A percentile compares a stretch with the other conserved stretches of the same genome.
These are phyloP conservation scores for Exidia glandulosa DNA, from an alignment of 768 basidiomycete genomes.

Conservation along the genomic window DNA sequence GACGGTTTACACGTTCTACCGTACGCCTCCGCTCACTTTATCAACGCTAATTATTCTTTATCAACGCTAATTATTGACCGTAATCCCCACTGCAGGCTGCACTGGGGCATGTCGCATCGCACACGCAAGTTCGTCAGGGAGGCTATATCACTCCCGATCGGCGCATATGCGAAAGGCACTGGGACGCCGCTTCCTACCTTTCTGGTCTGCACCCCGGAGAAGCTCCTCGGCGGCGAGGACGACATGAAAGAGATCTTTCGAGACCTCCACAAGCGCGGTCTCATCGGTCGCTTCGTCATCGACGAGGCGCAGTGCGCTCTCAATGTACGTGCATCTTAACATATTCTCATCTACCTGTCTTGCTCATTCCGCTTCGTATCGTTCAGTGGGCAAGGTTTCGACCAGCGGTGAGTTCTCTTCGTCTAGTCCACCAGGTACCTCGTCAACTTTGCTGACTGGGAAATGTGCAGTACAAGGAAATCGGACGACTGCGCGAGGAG, in stretches of 20 bases:
- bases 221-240: not conserved
- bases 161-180: too few relatives aligned
- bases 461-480: not conserved
- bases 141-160: too few relatives aligned
- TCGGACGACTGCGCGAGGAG: not conserved
- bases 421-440: not conserved
- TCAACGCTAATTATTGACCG: too few relatives aligned
- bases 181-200: not conserved
- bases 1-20: not conserved
- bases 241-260: not conserved
- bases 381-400: not conserved
- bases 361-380: not conserved
- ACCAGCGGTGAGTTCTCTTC: not conserved
- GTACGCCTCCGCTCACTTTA: not conserved
- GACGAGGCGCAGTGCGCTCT: not conserved
- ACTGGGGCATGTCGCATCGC: not conserved
- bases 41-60: not conserved
- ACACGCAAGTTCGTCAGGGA: not conserved
- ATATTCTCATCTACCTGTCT: not conserved
- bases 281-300: not conserved
- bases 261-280: not conserved
- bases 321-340: not conserved
- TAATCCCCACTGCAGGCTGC: too few relatives aligned
- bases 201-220: not conserved
- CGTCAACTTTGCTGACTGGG: not conserved